Base-by-base conservation (phyloP, 108 stramenopile genomes). In the Cyclotella kingstonii region DNA sequence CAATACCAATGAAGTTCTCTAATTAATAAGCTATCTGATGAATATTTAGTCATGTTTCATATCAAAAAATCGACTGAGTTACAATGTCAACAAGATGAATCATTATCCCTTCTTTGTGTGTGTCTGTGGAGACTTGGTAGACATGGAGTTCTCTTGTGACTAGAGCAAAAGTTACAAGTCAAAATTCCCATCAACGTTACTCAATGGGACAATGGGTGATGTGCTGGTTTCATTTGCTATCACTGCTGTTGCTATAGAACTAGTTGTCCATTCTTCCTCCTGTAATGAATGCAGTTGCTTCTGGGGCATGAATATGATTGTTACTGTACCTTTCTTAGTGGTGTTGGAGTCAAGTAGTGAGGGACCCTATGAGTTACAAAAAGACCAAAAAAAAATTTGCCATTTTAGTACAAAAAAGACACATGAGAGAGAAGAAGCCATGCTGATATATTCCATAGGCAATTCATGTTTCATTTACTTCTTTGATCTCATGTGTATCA, bases 261-360 rank as follows among this genome's bases (percentile, higher is more conserved):
- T n/a, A n/a, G n/a, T n/a, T n/a, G n/a, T n/a, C n/a, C n/a, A n/a
- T n/a, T n/a, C n/a, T n/a, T n/a, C n/a, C n/a, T n/a, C n/a, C 54
- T 12, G 34, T 17, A 54, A 0, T 45, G 43, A 7, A 45, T 22
- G 14, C n/a, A 17, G 1, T 42, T 42, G 21, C 39, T 44, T 12
- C 21, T 28, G 80, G 66, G 83, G 83, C 8, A 82, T 84, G 81
- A 76, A 84, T 22, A 87, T 87, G 86, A 87, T 87, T 22, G 54
- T 84, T 30, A 87, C 86, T 0, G 66, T 61, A 49, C 65, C 83
- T 4, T 47, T 87, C 4, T 82, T 81, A 0, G 53, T 81, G 17
- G 56, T 68, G 25, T 68, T 59, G 31, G 57, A 68, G 9, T 58
- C 56, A 17, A 68, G 49, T 4, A 50, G 66, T 29, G 59, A 58